Conservation (phyloP, 495 filamentous ascomycete species). For the Penicillium canariense region DNA sequence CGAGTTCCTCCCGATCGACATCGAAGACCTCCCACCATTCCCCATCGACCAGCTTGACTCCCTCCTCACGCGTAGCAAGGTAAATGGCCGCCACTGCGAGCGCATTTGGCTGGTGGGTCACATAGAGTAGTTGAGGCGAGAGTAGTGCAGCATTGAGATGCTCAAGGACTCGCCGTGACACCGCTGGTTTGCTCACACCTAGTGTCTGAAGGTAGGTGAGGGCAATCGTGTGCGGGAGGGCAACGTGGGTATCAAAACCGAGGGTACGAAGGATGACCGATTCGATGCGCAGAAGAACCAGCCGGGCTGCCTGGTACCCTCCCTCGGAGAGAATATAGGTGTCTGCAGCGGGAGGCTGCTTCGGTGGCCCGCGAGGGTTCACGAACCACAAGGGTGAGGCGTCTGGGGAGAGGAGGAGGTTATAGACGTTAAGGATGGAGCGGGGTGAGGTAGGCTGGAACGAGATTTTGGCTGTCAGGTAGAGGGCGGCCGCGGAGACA, state of each 20-base stretch:
- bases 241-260: slow-evolving; percentile 78
- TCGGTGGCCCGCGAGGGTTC: slow-evolving; percentile 29
- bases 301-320: slow-evolving; percentile 60
- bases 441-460: slow-evolving; percentile 72
- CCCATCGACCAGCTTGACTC: slow-evolving; percentile 69
- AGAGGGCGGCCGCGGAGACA: slow-evolving; percentile 77
- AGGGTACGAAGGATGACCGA: slow-evolving; percentile 70
- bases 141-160: slow-evolving; percentile 82
- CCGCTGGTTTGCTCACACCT: slow-evolving; percentile 48
- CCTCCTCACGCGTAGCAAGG: slow-evolving; percentile 75
- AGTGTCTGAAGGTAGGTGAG: slow-evolving; percentile 92
- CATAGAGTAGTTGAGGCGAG: slow-evolving; percentile 83
- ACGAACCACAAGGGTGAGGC: slow-evolving; percentile 59
- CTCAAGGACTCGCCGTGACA: slow-evolving; percentile 63
- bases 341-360: slow-evolving; percentile 47
- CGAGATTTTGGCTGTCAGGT: slow-evolving; percentile 81
- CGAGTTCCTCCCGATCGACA: slow-evolving; percentile 92
- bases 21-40: slow-evolving; percentile 99
- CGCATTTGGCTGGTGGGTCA: slow-evolving; percentile 85
- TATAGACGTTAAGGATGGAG: slow-evolving; percentile 78
- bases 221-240: slow-evolving; percentile 81
- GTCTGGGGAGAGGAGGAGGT: slow-evolving; percentile 68
- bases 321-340: slow-evolving; percentile 73
- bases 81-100: slow-evolving; percentile 90
- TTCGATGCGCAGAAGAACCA: slow-evolving; percentile 66